Base-by-base conservation (phyloP, 2,329 filamentous ascomycete species). In the Lachnellula occidentalis region DNA sequence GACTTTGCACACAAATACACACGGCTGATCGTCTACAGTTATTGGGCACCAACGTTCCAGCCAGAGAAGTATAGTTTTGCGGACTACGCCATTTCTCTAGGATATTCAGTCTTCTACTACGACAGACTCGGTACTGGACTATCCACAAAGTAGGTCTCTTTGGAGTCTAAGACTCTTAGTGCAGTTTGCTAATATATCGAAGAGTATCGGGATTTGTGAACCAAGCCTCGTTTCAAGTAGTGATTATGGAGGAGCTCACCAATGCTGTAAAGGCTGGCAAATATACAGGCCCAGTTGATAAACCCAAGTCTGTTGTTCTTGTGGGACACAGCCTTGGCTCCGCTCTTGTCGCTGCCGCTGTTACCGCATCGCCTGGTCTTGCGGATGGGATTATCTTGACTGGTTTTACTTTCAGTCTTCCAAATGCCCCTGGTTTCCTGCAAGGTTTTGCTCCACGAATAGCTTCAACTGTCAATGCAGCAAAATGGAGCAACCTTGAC, bases 291-390 rank as follows among this genome's bases (percentile, higher is more conserved):
- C 48, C 48, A 46, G 24, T 57, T 47, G 46, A 62, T 62, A 56
- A 48, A 54, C 51, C 66, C 22, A 48, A 56, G 8, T 74, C 77
- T 61, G 69, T 81, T 22, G 71, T 82, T 15, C 82, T 86, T 64
- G 73, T 83, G 15, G 83, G 83, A 12, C 82, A 87, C 71, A 82
- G 78, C 0, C 86, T 83, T 61, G 83, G 84, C 39, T 81, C 80
- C 0, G 69, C 76, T 11, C 78, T 82, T 61, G 78, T 76, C 4
- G 82, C 81, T 67, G 75, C 70, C 48, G 72, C 86, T 21, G 75
- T 78, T 9, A 73, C 74, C 41, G 65, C 71, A 54, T 70, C 80
- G 61, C 81, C 81, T 1, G 64, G 72, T 51, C 71, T 79, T 54
- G 81, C 77, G 41, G 77, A 85, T 59, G 80, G 76, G 37, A 71